Percentiles rank a stretch among this genome's conserved stretches.
Evolutionary conservation across 1,139 yeast genomes (phyloP).

Genomic region (Pichia sp.): DNA sequence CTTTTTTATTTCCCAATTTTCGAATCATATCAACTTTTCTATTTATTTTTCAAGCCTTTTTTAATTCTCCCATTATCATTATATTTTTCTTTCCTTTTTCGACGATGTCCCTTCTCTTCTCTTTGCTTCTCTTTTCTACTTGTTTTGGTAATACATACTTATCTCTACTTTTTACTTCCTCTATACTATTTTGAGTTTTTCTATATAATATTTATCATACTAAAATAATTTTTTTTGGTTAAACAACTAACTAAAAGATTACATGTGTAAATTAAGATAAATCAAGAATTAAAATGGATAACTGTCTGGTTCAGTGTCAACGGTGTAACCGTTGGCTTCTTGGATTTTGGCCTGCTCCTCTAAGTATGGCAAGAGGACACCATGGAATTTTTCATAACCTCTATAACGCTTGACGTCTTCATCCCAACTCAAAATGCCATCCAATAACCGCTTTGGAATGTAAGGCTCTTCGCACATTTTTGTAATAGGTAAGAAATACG

Average conservation of each 20-base stretch:
- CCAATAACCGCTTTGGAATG: conserved; percentile 53
- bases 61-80: neutral
- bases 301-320: conserved; percentile 37
- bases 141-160: neutral
- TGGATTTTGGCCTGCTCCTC: conserved; percentile 49
- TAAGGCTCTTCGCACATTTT: conserved; percentile 55
- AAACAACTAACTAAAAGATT: neutral
- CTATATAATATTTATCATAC: neutral
- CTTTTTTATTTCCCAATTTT: neutral
- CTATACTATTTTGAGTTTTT: neutral
- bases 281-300: conserved; percentile 38
- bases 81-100: neutral
- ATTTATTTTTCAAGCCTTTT: neutral
- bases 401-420: conserved; percentile 56
- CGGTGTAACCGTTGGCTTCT: conserved; percentile 42
- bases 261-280: neutral
- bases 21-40: neutral
- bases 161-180: neutral
- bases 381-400: conserved; percentile 52
- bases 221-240: neutral
- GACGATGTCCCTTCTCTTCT: neutral
- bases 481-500: conserved; percentile 54
- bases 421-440: conserved; percentile 58
- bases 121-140: conserved; percentile 3
- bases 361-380: conserved; percentile 51